Evolutionary conservation across 1,284 basidiomycete species (phyloP).

Genomic region (Lentinula novae-zelandiae): DNA sequence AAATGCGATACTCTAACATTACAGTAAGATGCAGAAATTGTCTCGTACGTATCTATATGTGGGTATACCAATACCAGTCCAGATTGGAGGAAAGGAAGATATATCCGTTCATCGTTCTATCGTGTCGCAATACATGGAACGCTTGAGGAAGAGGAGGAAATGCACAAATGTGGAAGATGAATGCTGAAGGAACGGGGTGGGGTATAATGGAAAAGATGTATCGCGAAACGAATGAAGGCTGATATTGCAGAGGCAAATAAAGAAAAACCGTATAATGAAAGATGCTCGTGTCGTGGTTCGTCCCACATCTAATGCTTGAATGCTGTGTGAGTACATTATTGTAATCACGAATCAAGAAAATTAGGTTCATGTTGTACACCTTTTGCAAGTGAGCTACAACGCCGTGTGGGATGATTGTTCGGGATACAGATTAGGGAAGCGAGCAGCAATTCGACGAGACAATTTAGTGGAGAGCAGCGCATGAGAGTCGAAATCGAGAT

Average conservation of each 20-base stretch:
- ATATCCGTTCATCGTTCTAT: constrained; percentile 6
- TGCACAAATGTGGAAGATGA: constrained; percentile 1
- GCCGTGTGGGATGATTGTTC: constrained; percentile 8
- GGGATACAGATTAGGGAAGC: constrained; percentile 37
- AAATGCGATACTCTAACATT: constrained; percentile 9
- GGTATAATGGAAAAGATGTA: constrained; percentile 32
- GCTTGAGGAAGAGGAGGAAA: neutral
- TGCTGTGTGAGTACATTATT: constrained; percentile 15
- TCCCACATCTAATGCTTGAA: constrained; percentile 21
- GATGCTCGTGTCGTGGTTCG: constrained; percentile 34
- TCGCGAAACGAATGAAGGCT: constrained; percentile 47
- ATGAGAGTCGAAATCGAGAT: constrained; percentile 32
- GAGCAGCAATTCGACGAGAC: constrained; percentile 57
- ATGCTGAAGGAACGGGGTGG: neutral
- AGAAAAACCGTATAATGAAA: constrained; percentile 32
- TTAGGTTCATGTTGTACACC: constrained; percentile 19
- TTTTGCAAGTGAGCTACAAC: constrained; percentile 4
- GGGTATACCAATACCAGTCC: constrained; percentile 1
- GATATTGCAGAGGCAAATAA: constrained; percentile 28
- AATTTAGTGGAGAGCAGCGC: constrained; percentile 57
- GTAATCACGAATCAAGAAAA: constrained; percentile 18
- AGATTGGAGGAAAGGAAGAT: neutral
- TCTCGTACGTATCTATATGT: constrained; percentile 11
- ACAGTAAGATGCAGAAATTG: constrained; percentile 3
- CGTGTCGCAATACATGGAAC: constrained; percentile 42